Conservation (phyloP, 306 rosid species). For the Oxytropis ochrocephala region DNA sequence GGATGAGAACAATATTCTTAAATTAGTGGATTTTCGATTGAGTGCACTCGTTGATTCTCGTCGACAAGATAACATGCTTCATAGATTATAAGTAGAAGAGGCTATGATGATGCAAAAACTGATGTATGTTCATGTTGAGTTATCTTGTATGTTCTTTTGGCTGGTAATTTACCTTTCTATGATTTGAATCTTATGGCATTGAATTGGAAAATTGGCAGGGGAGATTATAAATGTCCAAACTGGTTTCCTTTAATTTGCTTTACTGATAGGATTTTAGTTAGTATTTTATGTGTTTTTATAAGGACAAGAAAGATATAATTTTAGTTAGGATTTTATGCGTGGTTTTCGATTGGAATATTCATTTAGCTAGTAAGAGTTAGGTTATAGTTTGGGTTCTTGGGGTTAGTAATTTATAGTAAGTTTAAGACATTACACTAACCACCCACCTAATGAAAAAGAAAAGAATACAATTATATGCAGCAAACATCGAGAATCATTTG, state of each 20-base stretch:
- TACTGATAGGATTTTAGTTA: no score
- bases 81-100: slow-evolving; percentile 25
- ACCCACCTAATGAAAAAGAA: no score
- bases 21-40: slow-evolving; percentile 41
- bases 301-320: no score
- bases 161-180: slow-evolving; percentile 36
- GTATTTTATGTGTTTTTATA: no score
- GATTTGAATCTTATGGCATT: slow-evolving; percentile 33
- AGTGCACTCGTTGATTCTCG: slow-evolving; percentile 30
- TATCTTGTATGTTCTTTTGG: slow-evolving; percentile 34
- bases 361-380: no score
- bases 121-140: slow-evolving; percentile 47
- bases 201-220: slow-evolving; percentile 28
- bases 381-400: no score
- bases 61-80: slow-evolving; percentile 15
- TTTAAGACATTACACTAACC: no score
- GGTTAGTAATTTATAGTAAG: no score
- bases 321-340: no score
- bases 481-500: no score
- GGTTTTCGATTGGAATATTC: no score
- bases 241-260: slow-evolving; percentile 17
- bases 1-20: slow-evolving; percentile 36
- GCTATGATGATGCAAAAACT: slow-evolving; percentile 33
- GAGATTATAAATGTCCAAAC: slow-evolving; percentile 30
- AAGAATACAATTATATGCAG: no score